Evolutionary conservation across 371 early-diverging fungal genomes (phyloP), one percentile per base, ranked within the genome.

Genomic region (Ecytonucleospora hepatopenaei): DNA sequence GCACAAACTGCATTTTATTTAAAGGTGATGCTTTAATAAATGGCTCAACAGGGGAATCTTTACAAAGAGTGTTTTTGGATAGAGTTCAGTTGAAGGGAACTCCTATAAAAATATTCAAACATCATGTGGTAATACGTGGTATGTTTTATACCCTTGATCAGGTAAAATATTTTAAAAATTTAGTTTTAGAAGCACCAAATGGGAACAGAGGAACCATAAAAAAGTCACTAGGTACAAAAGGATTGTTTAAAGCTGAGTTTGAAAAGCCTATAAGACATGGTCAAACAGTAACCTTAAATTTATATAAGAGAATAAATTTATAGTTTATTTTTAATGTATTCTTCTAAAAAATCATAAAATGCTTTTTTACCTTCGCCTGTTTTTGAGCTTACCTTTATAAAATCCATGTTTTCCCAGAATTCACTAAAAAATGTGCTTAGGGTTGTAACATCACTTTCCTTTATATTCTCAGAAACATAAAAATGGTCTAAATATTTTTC

Each of bases 401-500:
- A 54, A 3, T 71, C 48, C 15, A 97, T 77, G 49, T 87, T 84
- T 51, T 85, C 83, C 78, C 96, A 98, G 74, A 96, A 98, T 82
- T 98, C 98, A 73, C 96, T 97, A 70, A 95, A 80, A 30, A 93
- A 90, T 60, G 96, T 73, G 60, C 89, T 87, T 91, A 95, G 92
- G 0, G 89, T 89, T 63, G 87, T 84, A 82, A 93, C 87, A 56
- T 94, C 74, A 67, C 87, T 85, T 27, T 78, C 72, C 1, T 78
- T 62, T n/a, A 67, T 66, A 31, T 58, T 73, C 62, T 92, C 77
- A 1, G 90, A 89, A 61, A 83, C 82, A 76, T 91, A 91, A 82
- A 94, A 94, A 34, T 82, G 80, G 76, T 93, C 91, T 79, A 90
- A 94, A 81, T 95, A 92, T 1, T 83, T 82, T 88, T 94, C 85